phyloP scores from a whole-genome alignment of 2,329 filamentous ascomycete species.

The Beauveria australis region DNA sequence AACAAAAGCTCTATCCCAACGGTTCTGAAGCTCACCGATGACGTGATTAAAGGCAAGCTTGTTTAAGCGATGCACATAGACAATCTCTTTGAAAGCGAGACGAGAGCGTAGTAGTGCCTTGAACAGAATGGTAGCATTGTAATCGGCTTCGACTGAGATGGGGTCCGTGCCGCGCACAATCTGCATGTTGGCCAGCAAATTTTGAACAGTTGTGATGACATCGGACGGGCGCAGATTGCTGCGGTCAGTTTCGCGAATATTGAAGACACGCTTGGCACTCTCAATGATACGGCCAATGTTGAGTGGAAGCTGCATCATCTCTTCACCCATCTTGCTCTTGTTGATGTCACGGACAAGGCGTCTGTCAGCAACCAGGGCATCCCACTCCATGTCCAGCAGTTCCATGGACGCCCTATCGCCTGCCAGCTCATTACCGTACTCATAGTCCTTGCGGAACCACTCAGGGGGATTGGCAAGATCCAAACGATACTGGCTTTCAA shows the following conservation, averaged over 20 bases:
- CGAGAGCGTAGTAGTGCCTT: conserved; percentile 86
- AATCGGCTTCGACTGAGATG: conserved; percentile 78
- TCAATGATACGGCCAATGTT: conserved; percentile 89
- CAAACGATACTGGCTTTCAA: conserved; percentile 74
- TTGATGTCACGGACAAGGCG: conserved; percentile 64
- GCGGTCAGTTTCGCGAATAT: conserved; percentile 74
- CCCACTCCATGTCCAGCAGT: conserved; percentile 82
- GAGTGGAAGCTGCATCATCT: conserved; percentile 83
- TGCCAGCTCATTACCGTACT: conserved; percentile 77
- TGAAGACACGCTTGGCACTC: conserved; percentile 82
- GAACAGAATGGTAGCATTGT: conserved; percentile 82
- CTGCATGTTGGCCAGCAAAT: conserved; percentile 66
- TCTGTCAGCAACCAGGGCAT: conserved; percentile 67
- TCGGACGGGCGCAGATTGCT: conserved; percentile 87
- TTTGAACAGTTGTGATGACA: conserved; percentile 71
- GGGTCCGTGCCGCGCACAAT: conserved; percentile 79
- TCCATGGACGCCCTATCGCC: conserved; percentile 84
- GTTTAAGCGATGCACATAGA: conserved; percentile 76
- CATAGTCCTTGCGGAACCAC: conserved; percentile 50
- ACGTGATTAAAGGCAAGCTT: conserved; percentile 90
- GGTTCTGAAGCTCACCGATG: conserved; percentile 79
- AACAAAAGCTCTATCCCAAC: conserved; percentile 79
- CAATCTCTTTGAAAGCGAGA: conserved; percentile 86
- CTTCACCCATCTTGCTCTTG: conserved; percentile 62
- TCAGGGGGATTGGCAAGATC: conserved; percentile 57